Evolutionary conservation across 2,329 filamentous ascomycete genomes (phyloP).

Genomic region (Dactylella cylindrospora): DNA sequence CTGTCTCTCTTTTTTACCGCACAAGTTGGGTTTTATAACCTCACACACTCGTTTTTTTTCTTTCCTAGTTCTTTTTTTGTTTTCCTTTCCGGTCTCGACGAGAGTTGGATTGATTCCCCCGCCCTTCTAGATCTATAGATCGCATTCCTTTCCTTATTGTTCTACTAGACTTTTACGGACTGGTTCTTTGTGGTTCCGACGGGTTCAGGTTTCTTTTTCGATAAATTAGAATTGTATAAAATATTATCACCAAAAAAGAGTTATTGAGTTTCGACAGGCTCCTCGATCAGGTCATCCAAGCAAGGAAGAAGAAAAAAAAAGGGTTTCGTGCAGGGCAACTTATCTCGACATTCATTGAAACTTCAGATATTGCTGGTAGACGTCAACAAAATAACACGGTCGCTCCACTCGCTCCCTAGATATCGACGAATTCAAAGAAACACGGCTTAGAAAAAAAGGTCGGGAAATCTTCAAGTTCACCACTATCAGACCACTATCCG

Average conservation of each 20-base stretch:
- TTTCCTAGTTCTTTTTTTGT: constrained; percentile 24
- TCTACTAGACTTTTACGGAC: constrained; percentile 17
- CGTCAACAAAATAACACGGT: too few species aligned
- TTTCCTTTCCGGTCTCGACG: constrained; percentile 26
- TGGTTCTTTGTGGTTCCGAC: constrained; percentile 11
- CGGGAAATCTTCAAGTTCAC: not conserved
- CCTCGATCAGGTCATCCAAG: constrained; percentile 37
- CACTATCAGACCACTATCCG: not conserved
- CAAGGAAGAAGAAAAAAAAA: constrained; percentile 13
- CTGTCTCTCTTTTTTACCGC: constrained; percentile 34
- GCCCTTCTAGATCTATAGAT: too few species aligned
- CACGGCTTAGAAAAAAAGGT: constrained; percentile 4
- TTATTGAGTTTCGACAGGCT: constrained; percentile 18
- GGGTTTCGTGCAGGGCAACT: constrained; percentile 23
- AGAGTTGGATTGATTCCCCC: constrained; percentile 42
- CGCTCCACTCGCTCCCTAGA: constrained; percentile 9
- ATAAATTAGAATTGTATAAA: too few species aligned
- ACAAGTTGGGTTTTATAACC: constrained; percentile 9
- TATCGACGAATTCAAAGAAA: constrained; percentile 4
- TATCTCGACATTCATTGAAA: constrained; percentile 26
- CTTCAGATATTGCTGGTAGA: constrained; percentile 9
- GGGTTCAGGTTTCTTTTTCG: constrained; percentile 1
- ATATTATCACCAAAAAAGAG: constrained; percentile 8
- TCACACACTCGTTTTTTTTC: constrained; percentile 2
- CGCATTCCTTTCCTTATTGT: constrained; percentile 34